Evolutionary conservation across 2,329 filamentous ascomycete genomes (phyloP), one percentile per base, ranked within the genome.

Genomic region (Aspergillus nomiae): DNA sequence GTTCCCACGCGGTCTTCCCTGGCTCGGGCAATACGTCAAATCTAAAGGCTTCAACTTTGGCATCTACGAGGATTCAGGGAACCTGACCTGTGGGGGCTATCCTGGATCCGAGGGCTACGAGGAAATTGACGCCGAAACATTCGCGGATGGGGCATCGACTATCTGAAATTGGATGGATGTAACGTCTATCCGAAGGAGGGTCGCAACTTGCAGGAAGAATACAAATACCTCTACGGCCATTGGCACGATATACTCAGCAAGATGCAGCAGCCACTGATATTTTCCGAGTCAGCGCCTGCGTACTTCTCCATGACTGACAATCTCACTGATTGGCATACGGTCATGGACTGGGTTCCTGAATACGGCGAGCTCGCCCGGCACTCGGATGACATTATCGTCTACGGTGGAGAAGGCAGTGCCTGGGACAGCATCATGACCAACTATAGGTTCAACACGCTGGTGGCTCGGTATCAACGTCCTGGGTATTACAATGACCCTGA

Each of bases 341-440:
- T 80, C n/a, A 82, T 83, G 80, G 75, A 75, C 32, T 83, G 80
- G 77, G 73, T 81, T 0, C 76, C 76, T 0, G 59, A 65, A 2
- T 79, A 73, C 48, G 80, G 80, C 1, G 78, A 83, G 65, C 73
- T 83, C 1, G 80, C 81, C 0, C 74, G 81, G 5, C 81, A 83
- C 64, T 82, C 79, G 4, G 70, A 75, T 28, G 81, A 80, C 61
- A 77, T 83, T 56, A 73, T 78, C 28, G 78, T 77, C 1, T 83
- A 81, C 64, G 72, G 68, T 54, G 74, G 74, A 16, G 71, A 77
- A 19, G 78, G 77, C 24, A 78, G 76, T 50, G 77, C 78, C 6
- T 84, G 83, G 82, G 75, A 80, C 36, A 82, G 80, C 63, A 77
- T 85, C 60, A 78, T 82, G 75, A 76, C 75, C 64, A 85, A 85